phyloP scores from a whole-genome alignment of 176 grass and related monocot genomes.

The Aegilops umbellulata region DNA sequence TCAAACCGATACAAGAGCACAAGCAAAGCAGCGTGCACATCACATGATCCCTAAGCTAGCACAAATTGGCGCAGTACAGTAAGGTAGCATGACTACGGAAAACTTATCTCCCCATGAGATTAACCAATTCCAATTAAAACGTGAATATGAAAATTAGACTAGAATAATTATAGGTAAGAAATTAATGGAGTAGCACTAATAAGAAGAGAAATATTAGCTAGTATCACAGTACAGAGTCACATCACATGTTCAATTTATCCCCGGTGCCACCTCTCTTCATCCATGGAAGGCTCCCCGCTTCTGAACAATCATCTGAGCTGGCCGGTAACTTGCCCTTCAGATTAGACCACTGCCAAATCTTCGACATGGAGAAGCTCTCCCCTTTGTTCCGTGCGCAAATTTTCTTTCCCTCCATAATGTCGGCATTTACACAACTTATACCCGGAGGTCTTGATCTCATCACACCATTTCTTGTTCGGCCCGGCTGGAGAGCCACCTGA shows the following conservation, averaged over 20 bases:
- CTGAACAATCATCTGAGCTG: slow-evolving; percentile 51
- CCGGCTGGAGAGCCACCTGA: slow-evolving; percentile 55
- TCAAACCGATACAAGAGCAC: not conserved
- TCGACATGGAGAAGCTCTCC: slow-evolving; percentile 89
- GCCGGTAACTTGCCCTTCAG: slow-evolving; percentile 58
- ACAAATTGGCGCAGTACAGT: slow-evolving; percentile 21
- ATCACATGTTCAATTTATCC: slow-evolving; percentile 46
- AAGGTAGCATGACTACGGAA: slow-evolving; percentile 9
- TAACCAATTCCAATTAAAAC: slow-evolving; percentile 30
- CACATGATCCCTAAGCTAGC: slow-evolving; percentile 33
- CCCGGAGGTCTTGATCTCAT: slow-evolving; percentile 33
- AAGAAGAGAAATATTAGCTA: slow-evolving; percentile 35
- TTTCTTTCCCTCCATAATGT: slow-evolving; percentile 64
- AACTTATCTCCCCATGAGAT: slow-evolving; percentile 33
- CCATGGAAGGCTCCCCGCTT: slow-evolving; percentile 59
- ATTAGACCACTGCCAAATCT: slow-evolving; percentile 92
- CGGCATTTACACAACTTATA: slow-evolving; percentile 41
- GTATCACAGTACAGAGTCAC: slow-evolving; percentile 43
- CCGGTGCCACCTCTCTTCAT: slow-evolving; percentile 39
- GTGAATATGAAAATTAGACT: slow-evolving; percentile 40
- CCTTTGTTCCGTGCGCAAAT: slow-evolving; percentile 65
- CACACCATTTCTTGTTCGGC: slow-evolving; percentile 17
- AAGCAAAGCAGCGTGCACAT: slow-evolving; percentile 12
- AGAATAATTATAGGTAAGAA: slow-evolving; percentile 41
- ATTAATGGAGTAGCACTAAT: slow-evolving; percentile 30